A percentile compares a stretch with the other conserved stretches of the same genome.
These are phyloP conservation scores for Stylonectria norvegica DNA, from an alignment of 2,329 filamentous ascomycete species.

Conservation along the genomic window DNA sequence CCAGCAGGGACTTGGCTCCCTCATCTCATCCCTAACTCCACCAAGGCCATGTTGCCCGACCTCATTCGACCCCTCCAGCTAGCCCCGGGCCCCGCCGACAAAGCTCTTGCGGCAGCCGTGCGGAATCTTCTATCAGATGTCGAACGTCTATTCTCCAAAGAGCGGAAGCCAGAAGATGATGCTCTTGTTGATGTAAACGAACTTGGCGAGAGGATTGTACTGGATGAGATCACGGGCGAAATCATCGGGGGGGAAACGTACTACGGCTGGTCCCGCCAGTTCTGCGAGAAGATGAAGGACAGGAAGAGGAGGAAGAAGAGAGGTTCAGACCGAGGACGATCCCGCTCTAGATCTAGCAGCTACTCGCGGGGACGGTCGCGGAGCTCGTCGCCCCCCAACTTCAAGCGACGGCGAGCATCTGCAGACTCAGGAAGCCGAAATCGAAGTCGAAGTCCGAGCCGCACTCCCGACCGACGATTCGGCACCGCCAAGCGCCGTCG, in stretches of 20 bases:
- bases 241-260: conserved; percentile 68
- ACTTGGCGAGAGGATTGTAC: conserved; percentile 65
- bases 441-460: conserved; percentile 25
- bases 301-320: conserved; percentile 36
- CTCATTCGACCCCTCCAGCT: conserved; percentile 71
- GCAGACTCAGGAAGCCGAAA: conserved; percentile 23
- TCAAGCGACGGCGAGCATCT: conserved; percentile 30
- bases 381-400: conserved; percentile 29
- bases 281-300: conserved; percentile 77
- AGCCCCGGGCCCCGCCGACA: conserved; percentile 63
- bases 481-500: conserved; percentile 18
- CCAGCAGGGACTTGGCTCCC: conserved; percentile 80
- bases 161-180: conserved; percentile 45
- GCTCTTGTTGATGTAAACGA: conserved; percentile 64
- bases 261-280: conserved; percentile 80
- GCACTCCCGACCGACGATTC: conserved; percentile 15
- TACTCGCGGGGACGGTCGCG: conserved; percentile 29
- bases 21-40: conserved; percentile 72
- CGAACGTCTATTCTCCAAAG: conserved; percentile 62
- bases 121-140: conserved; percentile 67
- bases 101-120: conserved; percentile 63
- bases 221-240: conserved; percentile 65
- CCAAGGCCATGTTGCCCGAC: conserved; percentile 67
- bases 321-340: conserved; percentile 31
- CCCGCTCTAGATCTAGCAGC: conserved; percentile 31